Conservation (phyloP, 2,329 filamentous ascomycete genomes). For the Apiospora malaysiana region DNA sequence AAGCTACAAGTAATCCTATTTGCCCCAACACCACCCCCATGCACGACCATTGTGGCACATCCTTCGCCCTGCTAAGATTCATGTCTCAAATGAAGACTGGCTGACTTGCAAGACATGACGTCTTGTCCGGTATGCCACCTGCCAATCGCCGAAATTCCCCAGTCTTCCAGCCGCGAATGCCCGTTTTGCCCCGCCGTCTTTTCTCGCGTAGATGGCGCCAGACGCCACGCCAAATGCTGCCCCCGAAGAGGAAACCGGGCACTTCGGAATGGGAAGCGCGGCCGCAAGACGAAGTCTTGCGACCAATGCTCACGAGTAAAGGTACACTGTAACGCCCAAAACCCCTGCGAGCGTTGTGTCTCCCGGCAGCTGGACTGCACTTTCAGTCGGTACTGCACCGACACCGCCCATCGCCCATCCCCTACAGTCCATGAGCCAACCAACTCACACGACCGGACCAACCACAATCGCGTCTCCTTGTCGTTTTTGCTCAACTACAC, state of each 20-base stretch:
- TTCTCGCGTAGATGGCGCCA: conserved; percentile 22
- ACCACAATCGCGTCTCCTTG: conserved; percentile 7
- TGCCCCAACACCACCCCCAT: not conserved
- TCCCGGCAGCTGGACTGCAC: conserved; percentile 23
- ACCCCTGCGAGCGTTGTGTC: conserved; percentile 21
- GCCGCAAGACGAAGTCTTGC: conserved; percentile 24
- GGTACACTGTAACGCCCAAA: conserved; percentile 23
- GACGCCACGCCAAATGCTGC: conserved; percentile 24
- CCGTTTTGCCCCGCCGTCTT: conserved; percentile 22
- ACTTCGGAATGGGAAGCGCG: conserved; percentile 21
- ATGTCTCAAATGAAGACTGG: too few species aligned
- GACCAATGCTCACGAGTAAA: conserved; percentile 24
- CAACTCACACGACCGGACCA: not conserved
- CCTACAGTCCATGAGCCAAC: not conserved
- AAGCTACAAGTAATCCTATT: not conserved
- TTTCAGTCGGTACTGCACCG: conserved; percentile 22
- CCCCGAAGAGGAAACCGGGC: conserved; percentile 13
- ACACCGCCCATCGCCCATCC: conserved; percentile 21
- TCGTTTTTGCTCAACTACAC: conserved; percentile 26
- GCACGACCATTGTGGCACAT: not conserved
- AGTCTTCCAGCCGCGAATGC: not conserved
- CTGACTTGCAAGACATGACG: not conserved
- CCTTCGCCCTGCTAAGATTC: not conserved
- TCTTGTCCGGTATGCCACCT: not conserved
- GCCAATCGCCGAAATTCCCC: not conserved